Conservation (phyloP, 1,284 basidiomycete species). For the Apiotrichum gracile region DNA sequence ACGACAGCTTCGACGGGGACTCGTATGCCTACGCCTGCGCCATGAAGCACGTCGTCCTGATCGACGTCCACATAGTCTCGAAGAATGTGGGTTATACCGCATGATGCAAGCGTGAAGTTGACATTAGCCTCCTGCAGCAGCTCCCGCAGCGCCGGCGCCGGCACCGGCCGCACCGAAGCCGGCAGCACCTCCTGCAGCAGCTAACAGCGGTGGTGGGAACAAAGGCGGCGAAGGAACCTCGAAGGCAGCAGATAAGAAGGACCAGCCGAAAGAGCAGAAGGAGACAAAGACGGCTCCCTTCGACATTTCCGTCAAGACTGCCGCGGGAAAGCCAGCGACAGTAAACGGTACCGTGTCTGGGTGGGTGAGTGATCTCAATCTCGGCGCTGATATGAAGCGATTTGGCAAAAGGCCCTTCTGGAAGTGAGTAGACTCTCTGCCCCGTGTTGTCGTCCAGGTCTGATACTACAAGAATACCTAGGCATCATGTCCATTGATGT, state of each 20-base stretch:
- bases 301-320: conserved; percentile 17
- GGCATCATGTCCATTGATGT: conserved; percentile 36
- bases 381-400: conserved; percentile 20
- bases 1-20: conserved; percentile 35
- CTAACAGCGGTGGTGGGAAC: no score
- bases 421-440: conserved; percentile 14
- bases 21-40: conserved; percentile 43
- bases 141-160: background rate
- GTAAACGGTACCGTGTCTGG: conserved; percentile 6
- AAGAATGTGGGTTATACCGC: conserved; percentile 28
- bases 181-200: background rate
- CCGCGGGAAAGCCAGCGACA: background rate
- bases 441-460: background rate
- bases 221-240: background rate
- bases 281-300: conserved; percentile 14
- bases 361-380: conserved; percentile 15
- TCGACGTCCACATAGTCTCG: conserved; percentile 32
- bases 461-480: conserved; percentile 26
- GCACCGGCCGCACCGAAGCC: background rate
- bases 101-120: background rate
- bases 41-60: conserved; percentile 35
- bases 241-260: background rate
- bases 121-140: background rate
- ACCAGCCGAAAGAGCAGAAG: background rate
- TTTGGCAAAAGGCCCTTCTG: conserved; percentile 30